Evolutionary conservation across 176 grass and related monocot species (phyloP).

Genomic region (Bolboschoenus planiculmis): DNA sequence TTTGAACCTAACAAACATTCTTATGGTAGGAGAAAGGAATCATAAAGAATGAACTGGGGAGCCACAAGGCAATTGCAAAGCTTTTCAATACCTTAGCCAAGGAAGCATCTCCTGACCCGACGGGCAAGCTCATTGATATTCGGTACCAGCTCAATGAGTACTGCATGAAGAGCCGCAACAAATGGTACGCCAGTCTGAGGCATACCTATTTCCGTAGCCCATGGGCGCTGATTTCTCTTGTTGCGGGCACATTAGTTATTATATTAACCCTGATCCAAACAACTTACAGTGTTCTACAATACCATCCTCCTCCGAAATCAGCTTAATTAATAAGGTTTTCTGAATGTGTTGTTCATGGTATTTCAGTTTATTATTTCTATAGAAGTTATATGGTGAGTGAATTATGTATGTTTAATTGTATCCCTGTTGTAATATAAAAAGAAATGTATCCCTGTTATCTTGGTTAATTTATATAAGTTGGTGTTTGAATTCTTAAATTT

Average conservation of each 20-base stretch:
- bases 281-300: slow-evolving; percentile 31
- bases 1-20: no score
- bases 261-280: slow-evolving; percentile 42
- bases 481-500: background rate
- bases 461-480: background rate
- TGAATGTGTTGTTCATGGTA: background rate
- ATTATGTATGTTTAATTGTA: background rate
- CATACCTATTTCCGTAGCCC: slow-evolving; percentile 50
- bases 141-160: slow-evolving; percentile 33
- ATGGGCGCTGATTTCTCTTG: slow-evolving; percentile 43
- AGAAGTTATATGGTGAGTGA: background rate
- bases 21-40: slow-evolving; percentile 20
- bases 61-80: slow-evolving; percentile 40
- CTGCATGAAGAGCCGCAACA: slow-evolving; percentile 36
- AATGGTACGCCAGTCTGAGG: slow-evolving; percentile 39
- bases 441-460: background rate
- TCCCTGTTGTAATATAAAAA: background rate
- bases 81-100: slow-evolving; percentile 34
- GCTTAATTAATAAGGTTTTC: background rate
- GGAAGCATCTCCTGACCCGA: slow-evolving; percentile 33
- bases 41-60: slow-evolving; percentile 25
- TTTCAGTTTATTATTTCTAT: background rate
- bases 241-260: slow-evolving; percentile 38
- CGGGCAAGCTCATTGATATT: slow-evolving; percentile 23
- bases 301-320: background rate